Base-by-base conservation (phyloP, 2,329 filamentous ascomycete species). In the Exophiala calicioides region DNA sequence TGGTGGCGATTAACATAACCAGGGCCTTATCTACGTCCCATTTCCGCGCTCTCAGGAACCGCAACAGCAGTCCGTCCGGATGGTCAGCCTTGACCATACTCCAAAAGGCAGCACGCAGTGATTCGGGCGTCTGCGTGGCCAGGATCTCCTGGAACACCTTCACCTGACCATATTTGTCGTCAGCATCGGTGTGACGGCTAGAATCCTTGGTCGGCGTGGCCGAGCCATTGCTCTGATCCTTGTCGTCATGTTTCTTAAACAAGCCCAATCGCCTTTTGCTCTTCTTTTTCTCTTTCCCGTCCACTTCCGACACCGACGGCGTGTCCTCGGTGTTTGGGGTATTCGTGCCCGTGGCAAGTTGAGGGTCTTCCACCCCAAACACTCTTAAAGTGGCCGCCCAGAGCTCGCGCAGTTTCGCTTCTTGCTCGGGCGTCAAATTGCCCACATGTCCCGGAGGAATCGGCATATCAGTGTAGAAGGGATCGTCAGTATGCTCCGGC, bases 1-100 rank as follows among this genome's bases (percentile, higher is more conserved):
- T 88, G 1, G 93, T 95, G 2, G 89, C 89, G 32, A 98, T 79
- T 66, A 96, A 73, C 93, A 98, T 98, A 57, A 95, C 79, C 19
- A 97, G 76, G 3, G 93, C 93, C 65, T 89, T 90, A 40, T 95
- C 85, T 13, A 95, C 83, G 63, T 98, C 89, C 93, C 93, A 98
- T 69, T 95, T 95, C 34, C 90, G 79, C n/a, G 90, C 90, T 40
- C 90, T 78, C 46, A 95, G 73, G 67, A 95, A 95, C 31, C 90
- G 82, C 47, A 95, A 71, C 12, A 91, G 71, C 13, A 94, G 73
- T 2, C 85, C 86, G 69, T 98, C 93, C 0, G 93, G 93, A 64
- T 97, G 82, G 63, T 98, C 93, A 61, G 93, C 85, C 73, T 97
- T 98, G 48, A 91, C 81, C 89, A 96, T 95, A 57, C 74, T 79